Conservation (phyloP, 1,284 basidiomycete species). For the Peniophora sp. region DNA sequence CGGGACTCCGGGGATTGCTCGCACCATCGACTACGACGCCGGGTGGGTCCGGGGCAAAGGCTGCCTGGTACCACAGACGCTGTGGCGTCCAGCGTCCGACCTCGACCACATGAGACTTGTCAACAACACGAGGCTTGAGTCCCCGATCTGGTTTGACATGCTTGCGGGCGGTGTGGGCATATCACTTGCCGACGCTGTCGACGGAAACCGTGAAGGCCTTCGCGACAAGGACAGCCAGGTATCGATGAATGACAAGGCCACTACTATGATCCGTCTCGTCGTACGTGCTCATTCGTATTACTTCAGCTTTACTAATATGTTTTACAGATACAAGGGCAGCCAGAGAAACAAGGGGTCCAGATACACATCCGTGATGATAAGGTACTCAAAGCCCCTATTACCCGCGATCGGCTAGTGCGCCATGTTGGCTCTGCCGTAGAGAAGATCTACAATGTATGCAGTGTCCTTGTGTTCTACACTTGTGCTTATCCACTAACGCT, state of each 20-base stretch:
- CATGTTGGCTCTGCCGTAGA: neutral
- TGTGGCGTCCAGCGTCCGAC: neutral
- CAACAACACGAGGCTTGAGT: neutral
- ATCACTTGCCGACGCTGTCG: neutral
- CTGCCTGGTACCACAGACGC: neutral
- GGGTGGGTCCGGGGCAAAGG: too few relatives aligned
- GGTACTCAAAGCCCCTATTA: neutral
- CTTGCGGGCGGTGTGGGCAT: neutral
- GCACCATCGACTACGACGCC: too few relatives aligned
- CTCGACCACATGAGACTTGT: neutral
- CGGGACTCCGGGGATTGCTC: too few relatives aligned
- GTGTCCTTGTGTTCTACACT: too few relatives aligned
- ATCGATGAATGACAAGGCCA: neutral
- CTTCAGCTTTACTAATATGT: neutral
- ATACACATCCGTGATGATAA: constrained; percentile 1
- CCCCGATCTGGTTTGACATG: neutral
- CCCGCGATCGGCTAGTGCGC: neutral
- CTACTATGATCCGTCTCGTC: neutral
- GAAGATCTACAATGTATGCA: neutral
- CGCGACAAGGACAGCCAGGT: neutral
- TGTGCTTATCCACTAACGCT: too few relatives aligned
- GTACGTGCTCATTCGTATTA: neutral
- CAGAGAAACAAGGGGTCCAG: neutral
- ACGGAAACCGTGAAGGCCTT: neutral
- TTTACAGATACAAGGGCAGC: neutral